A percentile compares a stretch with the other conserved stretches of the same genome.
Evolutionary conservation across 352 stramenopile species (phyloP).

Genomic region (Phytophthora sp.): DNA sequence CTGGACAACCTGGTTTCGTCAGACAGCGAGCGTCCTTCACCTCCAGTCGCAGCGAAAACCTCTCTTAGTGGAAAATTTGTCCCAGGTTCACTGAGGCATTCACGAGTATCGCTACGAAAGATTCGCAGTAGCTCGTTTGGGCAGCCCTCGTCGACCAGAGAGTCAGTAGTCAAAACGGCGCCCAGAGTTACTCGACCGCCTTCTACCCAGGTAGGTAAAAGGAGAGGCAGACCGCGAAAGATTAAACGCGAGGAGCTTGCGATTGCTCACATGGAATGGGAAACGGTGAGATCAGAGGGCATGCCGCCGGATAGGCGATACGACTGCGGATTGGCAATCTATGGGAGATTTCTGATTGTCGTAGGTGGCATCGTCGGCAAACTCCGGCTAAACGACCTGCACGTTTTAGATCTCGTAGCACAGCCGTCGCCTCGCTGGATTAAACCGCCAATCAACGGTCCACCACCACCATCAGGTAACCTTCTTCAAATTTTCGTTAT

Average conservation of each 20-base stretch:
- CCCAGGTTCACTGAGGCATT: conserved; percentile 17
- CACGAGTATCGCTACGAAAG: conserved; percentile 23
- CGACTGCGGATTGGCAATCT: conserved; percentile 58
- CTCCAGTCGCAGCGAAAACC: conserved; percentile 35
- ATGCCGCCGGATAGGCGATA: conserved; percentile 49
- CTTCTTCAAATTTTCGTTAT: conserved; percentile 66
- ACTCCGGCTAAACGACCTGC: conserved; percentile 57
- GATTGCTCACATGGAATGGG: conserved; percentile 44
- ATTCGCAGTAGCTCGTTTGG: conserved; percentile 11
- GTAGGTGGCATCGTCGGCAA: conserved; percentile 69
- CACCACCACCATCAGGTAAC: conserved; percentile 45
- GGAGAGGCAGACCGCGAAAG: conserved; percentile 43
- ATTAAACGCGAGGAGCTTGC: conserved; percentile 40
- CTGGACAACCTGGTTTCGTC: conserved; percentile 59
- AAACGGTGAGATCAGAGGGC: conserved; percentile 36
- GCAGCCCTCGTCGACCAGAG: conserved; percentile 3
- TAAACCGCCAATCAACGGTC: conserved; percentile 42
- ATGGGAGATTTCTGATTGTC: conserved; percentile 51
- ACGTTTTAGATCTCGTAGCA: conserved; percentile 47
- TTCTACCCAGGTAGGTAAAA: conserved; percentile 29
- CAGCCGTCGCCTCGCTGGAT: conserved; percentile 37
- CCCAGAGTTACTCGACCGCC: conserved; percentile 12
- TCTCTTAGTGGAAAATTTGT: conserved; percentile 39
- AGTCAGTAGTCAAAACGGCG: conserved; percentile 2
- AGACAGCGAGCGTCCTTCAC: conserved; percentile 42